phyloP scores from a whole-genome alignment of 1,284 basidiomycete species.

The Fomitopsis betulina region DNA sequence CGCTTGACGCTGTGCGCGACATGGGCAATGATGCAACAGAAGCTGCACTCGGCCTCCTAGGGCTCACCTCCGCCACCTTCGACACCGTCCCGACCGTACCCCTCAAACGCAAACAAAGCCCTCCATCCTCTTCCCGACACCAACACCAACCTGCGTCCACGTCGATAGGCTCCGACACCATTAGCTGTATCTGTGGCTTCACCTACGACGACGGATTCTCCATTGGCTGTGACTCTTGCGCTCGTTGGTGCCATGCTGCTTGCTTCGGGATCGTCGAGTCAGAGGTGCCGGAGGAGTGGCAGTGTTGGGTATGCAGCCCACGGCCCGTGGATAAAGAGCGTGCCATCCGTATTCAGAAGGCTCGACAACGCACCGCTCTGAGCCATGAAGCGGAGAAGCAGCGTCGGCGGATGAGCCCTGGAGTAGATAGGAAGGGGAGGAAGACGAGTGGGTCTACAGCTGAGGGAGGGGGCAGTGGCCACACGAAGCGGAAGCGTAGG shows the following conservation, averaged over 20 bases:
- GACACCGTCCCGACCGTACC: constrained; percentile 32
- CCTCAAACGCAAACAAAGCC: constrained; percentile 35
- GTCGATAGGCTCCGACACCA: constrained; percentile 33
- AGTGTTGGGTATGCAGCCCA: constrained; percentile 58
- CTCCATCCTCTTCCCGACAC: constrained; percentile 4
- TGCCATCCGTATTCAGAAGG: constrained; percentile 42
- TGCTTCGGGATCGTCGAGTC: constrained; percentile 76
- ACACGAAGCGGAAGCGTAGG: constrained; percentile 36
- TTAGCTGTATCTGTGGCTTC: constrained; percentile 71
- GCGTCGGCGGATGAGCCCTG: constrained; percentile 34
- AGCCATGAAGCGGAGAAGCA: constrained; percentile 15
- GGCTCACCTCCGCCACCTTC: constrained; percentile 33
- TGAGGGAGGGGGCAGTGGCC: constrained; percentile 28
- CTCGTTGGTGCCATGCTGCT: constrained; percentile 86
- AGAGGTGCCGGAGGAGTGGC: constrained; percentile 73
- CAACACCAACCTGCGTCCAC: constrained; percentile 12
- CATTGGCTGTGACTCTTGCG: constrained; percentile 88
- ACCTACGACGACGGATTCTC: constrained; percentile 87
- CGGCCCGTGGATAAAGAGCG: constrained; percentile 41
- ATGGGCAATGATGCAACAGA: constrained; percentile 49
- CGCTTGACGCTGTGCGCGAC: constrained; percentile 2
- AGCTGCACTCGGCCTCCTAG: constrained; percentile 45
- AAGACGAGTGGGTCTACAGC: constrained; percentile 34
- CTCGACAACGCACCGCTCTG: constrained; percentile 24
- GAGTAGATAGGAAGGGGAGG: constrained; percentile 42